These are phyloP conservation scores for Tolypocladium inflatum DNA, from an alignment of 2,329 filamentous ascomycete genomes.

Conservation along the genomic window DNA sequence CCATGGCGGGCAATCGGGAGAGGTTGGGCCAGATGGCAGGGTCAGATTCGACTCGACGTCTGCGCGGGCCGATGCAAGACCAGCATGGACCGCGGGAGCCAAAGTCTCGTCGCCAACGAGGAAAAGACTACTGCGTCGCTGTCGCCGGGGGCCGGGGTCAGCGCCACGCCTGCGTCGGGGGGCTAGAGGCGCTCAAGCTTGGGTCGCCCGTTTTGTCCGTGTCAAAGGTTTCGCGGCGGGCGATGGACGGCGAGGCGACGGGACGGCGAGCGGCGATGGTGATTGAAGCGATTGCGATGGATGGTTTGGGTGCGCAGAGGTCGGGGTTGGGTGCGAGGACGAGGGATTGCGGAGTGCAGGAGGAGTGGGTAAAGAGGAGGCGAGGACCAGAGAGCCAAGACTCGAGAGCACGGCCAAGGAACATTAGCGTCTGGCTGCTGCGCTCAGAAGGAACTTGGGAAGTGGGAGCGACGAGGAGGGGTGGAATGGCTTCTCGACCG, in stretches of 20 bases:
- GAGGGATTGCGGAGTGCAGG: conserved; percentile 10
- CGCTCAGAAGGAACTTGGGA: neutral
- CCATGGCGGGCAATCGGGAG: conserved; percentile 17
- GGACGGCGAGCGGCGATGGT: conserved; percentile 2
- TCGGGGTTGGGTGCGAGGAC: neutral
- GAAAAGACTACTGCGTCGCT: neutral
- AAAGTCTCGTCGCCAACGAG: neutral
- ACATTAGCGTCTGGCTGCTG: neutral
- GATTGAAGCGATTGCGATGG: neutral
- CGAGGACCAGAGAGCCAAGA: neutral
- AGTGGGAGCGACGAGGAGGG: neutral
- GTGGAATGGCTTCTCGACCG: neutral
- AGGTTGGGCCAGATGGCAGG: neutral
- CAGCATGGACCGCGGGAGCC: neutral
- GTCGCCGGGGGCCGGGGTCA: neutral
- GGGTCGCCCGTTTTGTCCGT: neutral
- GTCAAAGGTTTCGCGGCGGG: neutral
- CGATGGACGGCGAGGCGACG: neutral
- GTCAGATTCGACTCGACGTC: conserved; percentile 1
- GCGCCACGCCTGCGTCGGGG: neutral
- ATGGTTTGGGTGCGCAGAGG: neutral
- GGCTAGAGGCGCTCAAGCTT: neutral
- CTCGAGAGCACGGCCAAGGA: neutral
- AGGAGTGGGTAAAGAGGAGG: conserved; percentile 5
- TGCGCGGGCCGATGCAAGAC: neutral